Evolutionary conservation across 257 asterid species (phyloP), one percentile per base, ranked within the genome.

Genomic region (Gentiana dahurica): DNA sequence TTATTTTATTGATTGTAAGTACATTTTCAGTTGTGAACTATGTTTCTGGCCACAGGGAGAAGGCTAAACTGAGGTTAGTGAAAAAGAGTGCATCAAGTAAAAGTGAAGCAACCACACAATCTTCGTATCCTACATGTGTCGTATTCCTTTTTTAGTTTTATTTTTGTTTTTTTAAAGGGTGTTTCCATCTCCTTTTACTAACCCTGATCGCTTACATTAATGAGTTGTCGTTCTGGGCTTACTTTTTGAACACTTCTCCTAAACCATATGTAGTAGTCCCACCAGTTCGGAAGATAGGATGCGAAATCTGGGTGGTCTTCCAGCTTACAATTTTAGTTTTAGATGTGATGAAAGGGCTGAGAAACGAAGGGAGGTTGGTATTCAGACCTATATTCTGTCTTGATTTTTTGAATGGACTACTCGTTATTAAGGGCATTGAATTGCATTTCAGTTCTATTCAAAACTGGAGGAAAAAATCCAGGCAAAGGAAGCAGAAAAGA

Each of bases 311-410:
- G 89, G 96, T 72, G 43, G 86, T 74, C 92, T 83, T 65, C 98
- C 98, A 49, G 59, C 77, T 54, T 87, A 91, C 49, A 57, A 71
- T 65, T 87, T 91, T 80, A 91, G 87, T 67, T 91, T 91, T 65
- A 87, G 72, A 74, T 91, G 98, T 65, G 74, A 91, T 64, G 96
- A 87, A 75, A 81, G 98, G 77, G 98, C 98, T 56, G 96, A 87
- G 81, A 87, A 75, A 77, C 70, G 98, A 70, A 83, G 57, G 79
- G 96, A 91, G 96, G 98, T 91, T 45, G 61, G 87, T 43, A 71
- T 74, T 51, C 43, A 10, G 48, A 62, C 58, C 59, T 8, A 58
- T 34, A 3, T 37, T 44, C 64, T 5, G 10, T 58, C 7, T 49
- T 41, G 24, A 48, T 12, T 60, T 57, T 33, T 36, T 8, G 49